Conservation (phyloP, 768 basidiomycete species). For the Leccinum olivaceopallidum region DNA sequence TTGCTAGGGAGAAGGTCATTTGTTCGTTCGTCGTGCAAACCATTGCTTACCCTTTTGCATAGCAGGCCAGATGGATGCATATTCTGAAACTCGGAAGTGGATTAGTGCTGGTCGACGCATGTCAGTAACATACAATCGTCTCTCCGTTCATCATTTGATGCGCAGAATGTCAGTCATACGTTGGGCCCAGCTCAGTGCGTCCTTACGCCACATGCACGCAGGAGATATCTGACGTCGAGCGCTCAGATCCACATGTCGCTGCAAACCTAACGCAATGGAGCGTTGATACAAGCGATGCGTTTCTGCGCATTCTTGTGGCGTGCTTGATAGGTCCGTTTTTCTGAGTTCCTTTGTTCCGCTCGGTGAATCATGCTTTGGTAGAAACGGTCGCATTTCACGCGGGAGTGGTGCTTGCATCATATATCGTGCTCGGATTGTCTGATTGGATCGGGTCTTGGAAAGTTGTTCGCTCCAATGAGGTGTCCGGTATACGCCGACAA, state of each 20-base stretch:
- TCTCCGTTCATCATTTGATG: conserved; percentile 6
- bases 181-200: conserved; percentile 69
- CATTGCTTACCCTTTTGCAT: conserved; percentile 32
- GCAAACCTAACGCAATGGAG: conserved; percentile 51
- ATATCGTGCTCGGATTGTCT: conserved; percentile 45
- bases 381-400: conserved; percentile 77
- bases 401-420: conserved; percentile 62
- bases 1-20: conserved; percentile 30
- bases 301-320: conserved; percentile 62
- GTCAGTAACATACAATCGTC: conserved; percentile 42
- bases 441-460: conserved; percentile 36
- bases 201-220: neutral
- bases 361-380: conserved; percentile 26
- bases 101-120: conserved; percentile 68
- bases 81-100: conserved; percentile 60
- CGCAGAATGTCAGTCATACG: conserved; percentile 57
- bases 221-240: neutral
- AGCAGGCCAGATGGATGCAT: conserved; percentile 59
- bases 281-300: conserved; percentile 45
- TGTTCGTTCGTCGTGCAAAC: neutral
- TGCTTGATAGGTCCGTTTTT: conserved; percentile 56
- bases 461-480: conserved; percentile 14
- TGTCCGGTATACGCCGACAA: conserved; percentile 58
- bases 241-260: conserved; percentile 41
- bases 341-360: neutral